Conservation (phyloP, 306 rosid genomes). For the Prosopis cineraria region DNA sequence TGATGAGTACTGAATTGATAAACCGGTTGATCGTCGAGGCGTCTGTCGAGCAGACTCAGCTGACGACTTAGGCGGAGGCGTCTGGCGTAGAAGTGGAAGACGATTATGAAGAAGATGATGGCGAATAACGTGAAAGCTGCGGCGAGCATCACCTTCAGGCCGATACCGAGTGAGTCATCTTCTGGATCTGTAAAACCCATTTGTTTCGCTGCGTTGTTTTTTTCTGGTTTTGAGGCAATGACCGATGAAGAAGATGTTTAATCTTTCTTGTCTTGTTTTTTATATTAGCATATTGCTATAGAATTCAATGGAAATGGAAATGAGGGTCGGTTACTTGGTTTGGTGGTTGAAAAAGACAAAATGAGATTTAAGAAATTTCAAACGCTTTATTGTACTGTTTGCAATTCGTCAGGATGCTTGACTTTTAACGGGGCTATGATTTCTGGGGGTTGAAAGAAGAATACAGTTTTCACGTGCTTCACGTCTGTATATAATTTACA, state of each 20-base stretch:
- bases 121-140: constrained; percentile 38
- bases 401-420: constrained; percentile 30
- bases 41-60: constrained; percentile 28
- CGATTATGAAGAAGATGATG: background rate
- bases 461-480: background rate
- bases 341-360: constrained; percentile 11
- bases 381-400: background rate
- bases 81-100: constrained; percentile 21
- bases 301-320: constrained; percentile 20
- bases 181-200: constrained; percentile 27
- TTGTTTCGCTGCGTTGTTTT: background rate
- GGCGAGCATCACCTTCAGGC: constrained; percentile 22
- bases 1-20: constrained; percentile 23
- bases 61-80: constrained; percentile 23
- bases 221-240: background rate
- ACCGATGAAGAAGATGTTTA: background rate
- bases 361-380: background rate
- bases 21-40: background rate
- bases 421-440: constrained; percentile 1
- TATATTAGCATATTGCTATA: background rate
- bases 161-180: background rate
- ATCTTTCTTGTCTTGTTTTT: background rate
- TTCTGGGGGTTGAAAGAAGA: background rate
- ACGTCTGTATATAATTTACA: no score
- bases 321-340: constrained; percentile 7